phyloP scores from a whole-genome alignment of 305 asterid genomes.

The Ilex paraguariensis region DNA sequence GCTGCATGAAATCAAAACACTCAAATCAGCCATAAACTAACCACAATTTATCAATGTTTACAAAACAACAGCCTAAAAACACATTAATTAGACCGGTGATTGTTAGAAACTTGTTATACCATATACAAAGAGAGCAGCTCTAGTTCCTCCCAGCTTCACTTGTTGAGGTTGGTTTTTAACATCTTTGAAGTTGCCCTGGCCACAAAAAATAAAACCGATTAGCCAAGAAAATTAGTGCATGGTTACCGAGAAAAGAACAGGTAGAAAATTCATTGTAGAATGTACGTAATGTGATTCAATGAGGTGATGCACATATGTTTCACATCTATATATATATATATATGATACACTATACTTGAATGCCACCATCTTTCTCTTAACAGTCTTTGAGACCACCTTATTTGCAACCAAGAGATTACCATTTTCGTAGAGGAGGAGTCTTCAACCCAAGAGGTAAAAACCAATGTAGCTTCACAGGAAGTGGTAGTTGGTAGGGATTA shows the following conservation, averaged over 20 bases:
- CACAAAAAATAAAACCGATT: background rate
- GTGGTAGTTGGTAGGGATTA: background rate
- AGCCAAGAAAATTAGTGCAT: background rate
- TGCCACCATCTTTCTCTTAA: too few species aligned
- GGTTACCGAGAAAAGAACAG: background rate
- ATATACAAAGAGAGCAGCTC: slow-evolving; percentile 50
- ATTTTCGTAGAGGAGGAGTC: slow-evolving; percentile 4
- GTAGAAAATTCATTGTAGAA: too few species aligned
- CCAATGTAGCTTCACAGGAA: background rate
- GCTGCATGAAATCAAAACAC: slow-evolving; percentile 25
- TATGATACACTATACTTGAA: too few species aligned
- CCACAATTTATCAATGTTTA: background rate
- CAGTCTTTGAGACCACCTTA: too few species aligned
- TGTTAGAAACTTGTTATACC: slow-evolving; percentile 26
- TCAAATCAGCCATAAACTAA: background rate
- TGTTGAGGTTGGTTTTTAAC: slow-evolving; percentile 18
- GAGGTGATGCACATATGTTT: too few species aligned
- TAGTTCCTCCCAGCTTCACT: slow-evolving; percentile 43
- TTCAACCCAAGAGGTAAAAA: background rate
- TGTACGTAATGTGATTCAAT: too few species aligned
- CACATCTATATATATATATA: too few species aligned
- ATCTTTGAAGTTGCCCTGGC: slow-evolving; percentile 41
- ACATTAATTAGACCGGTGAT: background rate
- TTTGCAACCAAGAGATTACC: slow-evolving; percentile 12
- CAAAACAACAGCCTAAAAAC: background rate